A percentile compares a stretch with the other conserved stretches of the same genome.
These are phyloP conservation scores for Teunomyces panamensis DNA, from an alignment of 805 yeast species.

Conservation along the genomic window DNA sequence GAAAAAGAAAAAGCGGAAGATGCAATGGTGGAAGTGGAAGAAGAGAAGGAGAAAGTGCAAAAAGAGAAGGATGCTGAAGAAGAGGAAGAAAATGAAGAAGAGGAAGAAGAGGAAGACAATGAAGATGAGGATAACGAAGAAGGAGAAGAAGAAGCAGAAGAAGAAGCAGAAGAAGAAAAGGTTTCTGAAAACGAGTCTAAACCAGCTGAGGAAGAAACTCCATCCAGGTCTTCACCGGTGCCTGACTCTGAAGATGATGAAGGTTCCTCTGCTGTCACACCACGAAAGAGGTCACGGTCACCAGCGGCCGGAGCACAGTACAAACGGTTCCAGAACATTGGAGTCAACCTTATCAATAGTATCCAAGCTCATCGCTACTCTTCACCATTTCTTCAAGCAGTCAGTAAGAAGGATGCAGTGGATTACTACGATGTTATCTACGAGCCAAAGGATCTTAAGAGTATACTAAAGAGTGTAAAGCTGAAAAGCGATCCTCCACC, in stretches of 20 bases:
- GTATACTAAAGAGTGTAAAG: slow-evolving; percentile 55
- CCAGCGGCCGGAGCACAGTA: slow-evolving; percentile 21
- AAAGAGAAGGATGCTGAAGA: not conserved
- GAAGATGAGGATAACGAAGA: not conserved
- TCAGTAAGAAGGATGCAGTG: slow-evolving; percentile 64
- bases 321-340: slow-evolving; percentile 60
- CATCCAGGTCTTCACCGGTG: not conserved
- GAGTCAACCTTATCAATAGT: slow-evolving; percentile 59
- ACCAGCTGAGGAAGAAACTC: slow-evolving; percentile 8
- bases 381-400: slow-evolving; percentile 71
- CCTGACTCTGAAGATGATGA: slow-evolving; percentile 5
- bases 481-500: slow-evolving; percentile 30
- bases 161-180: slow-evolving; percentile 5
- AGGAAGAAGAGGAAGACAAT: not conserved
- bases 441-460: slow-evolving; percentile 67
- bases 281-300: slow-evolving; percentile 15
- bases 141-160: not conserved
- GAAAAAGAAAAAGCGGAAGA: not conserved
- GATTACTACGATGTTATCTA: slow-evolving; percentile 58
- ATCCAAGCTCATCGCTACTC: slow-evolving; percentile 71
- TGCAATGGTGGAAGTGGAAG: not conserved
- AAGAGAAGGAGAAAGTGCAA: not conserved
- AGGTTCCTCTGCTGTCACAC: not conserved
- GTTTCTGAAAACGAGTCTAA: slow-evolving; percentile 9
- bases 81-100: not conserved